Evolutionary conservation across 306 rosid species (phyloP).

Genomic region (Vigna reflexopilosa): DNA sequence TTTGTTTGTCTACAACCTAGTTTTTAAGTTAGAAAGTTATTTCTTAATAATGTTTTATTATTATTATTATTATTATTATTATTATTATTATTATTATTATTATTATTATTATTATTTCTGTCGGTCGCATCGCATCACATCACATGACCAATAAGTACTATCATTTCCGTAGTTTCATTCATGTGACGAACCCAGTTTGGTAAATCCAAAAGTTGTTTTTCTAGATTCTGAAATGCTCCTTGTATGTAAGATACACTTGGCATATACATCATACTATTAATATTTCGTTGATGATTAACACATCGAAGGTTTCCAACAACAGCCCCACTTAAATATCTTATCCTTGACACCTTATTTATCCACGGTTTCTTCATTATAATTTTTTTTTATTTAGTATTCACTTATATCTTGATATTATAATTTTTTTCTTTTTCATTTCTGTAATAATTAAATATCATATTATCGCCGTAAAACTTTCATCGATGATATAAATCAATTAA

Average conservation of each 20-base stretch:
- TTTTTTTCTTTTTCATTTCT: background rate
- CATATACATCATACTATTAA: background rate
- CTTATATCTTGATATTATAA: background rate
- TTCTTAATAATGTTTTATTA: too few relatives aligned
- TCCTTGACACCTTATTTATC: background rate
- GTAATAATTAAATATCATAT: too few relatives aligned
- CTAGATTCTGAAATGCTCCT: slow-evolving; percentile 41
- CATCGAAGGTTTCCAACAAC: background rate
- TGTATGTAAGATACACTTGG: slow-evolving; percentile 49
- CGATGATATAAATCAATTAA: background rate
- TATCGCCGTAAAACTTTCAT: too few relatives aligned
- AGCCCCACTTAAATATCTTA: slow-evolving; percentile 26
- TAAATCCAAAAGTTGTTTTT: slow-evolving; percentile 13
- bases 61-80: too few relatives aligned
- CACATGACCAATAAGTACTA: background rate
- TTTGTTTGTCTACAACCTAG: too few relatives aligned
- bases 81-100: too few relatives aligned
- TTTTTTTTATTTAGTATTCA: background rate
- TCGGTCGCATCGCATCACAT: too few relatives aligned
- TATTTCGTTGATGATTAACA: slow-evolving; percentile 2
- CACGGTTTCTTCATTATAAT: too few relatives aligned
- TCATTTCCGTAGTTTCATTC: slow-evolving; percentile 43
- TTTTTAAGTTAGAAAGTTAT: too few relatives aligned
- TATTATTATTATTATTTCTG: too few relatives aligned
- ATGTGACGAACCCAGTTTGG: slow-evolving; percentile 10